These are phyloP conservation scores for Myxozyma kluyveri DNA, from an alignment of 805 yeast genomes.

Conservation along the genomic window DNA sequence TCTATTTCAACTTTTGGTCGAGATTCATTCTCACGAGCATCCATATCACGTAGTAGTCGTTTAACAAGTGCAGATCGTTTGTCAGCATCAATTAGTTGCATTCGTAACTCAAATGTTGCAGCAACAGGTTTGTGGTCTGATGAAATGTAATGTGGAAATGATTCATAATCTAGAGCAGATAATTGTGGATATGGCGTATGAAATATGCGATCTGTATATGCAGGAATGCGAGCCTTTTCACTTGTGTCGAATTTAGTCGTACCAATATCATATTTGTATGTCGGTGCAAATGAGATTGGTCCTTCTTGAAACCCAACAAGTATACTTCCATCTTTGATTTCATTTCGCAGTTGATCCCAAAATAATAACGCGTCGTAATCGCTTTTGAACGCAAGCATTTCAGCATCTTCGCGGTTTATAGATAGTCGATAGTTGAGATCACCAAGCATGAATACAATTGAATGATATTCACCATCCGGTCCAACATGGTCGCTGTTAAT, in stretches of 20 bases:
- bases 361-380: slow-evolving; percentile 41
- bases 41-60: slow-evolving; percentile 43
- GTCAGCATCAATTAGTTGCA: slow-evolving; percentile 42
- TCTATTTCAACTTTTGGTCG: slow-evolving; percentile 45
- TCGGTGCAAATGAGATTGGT: slow-evolving; percentile 50
- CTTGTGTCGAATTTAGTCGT: slow-evolving; percentile 26
- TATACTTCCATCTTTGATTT: slow-evolving; percentile 39
- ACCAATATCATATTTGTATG: slow-evolving; percentile 47
- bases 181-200: slow-evolving; percentile 36
- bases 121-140: slow-evolving; percentile 61
- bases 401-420: slow-evolving; percentile 36
- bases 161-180: slow-evolving; percentile 33
- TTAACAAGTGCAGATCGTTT: slow-evolving; percentile 41
- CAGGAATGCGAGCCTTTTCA: slow-evolving; percentile 46
- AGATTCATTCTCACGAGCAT: slow-evolving; percentile 46
- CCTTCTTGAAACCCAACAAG: slow-evolving; percentile 51
- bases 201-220: slow-evolving; percentile 59
- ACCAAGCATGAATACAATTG: slow-evolving; percentile 47
- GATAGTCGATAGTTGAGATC: slow-evolving; percentile 54
- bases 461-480: slow-evolving; percentile 25
- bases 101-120: slow-evolving; percentile 39
- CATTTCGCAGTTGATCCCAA: slow-evolving; percentile 46
- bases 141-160: slow-evolving; percentile 35
- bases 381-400: slow-evolving; percentile 35
- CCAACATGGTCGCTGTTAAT: slow-evolving; percentile 24